phyloP scores from a whole-genome alignment of 352 stramenopile species.

The Phytopythium kandeliae region DNA sequence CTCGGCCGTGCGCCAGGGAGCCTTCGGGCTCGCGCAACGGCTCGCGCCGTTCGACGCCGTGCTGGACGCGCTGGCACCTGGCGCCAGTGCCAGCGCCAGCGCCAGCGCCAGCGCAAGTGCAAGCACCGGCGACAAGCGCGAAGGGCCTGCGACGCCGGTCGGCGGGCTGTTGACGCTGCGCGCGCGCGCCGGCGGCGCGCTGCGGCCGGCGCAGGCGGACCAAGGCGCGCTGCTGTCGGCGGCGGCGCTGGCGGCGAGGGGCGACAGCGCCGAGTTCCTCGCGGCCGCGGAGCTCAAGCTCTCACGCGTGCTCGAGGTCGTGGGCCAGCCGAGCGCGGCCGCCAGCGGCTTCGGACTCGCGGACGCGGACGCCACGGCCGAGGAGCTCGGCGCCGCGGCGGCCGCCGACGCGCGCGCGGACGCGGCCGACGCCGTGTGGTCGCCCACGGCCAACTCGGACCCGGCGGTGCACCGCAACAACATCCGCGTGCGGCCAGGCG shows the following conservation, averaged over 20 bases:
- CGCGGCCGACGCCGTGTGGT: constrained; percentile 52
- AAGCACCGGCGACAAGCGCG: neutral
- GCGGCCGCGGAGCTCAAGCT: constrained; percentile 67
- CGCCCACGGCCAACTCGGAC: constrained; percentile 62
- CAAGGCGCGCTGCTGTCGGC: too few relatives aligned
- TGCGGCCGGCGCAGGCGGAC: too few relatives aligned
- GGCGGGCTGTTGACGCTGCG: neutral
- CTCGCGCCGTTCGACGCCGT: constrained; percentile 71
- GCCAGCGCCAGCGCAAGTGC: neutral
- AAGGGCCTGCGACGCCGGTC: too few relatives aligned
- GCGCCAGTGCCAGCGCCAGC: too few relatives aligned
- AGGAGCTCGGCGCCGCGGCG: constrained; percentile 3
- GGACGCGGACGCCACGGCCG: constrained; percentile 17
- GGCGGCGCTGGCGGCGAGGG: constrained; percentile 2
- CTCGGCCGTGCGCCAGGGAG: constrained; percentile 66
- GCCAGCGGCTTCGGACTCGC: constrained; percentile 43
- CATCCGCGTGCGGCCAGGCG: constrained; percentile 54
- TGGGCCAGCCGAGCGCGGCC: constrained; percentile 64
- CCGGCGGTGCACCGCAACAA: constrained; percentile 75
- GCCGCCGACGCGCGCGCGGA: constrained; percentile 31
- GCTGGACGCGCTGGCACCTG: too few relatives aligned
- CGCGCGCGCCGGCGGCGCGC: too few relatives aligned
- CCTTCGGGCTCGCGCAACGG: constrained; percentile 55
- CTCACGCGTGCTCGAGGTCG: constrained; percentile 67
- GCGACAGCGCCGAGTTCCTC: constrained; percentile 50